Evolutionary conservation across 2,329 filamentous ascomycete species (phyloP).

Genomic region (Hymenoscyphus fructigenus): DNA sequence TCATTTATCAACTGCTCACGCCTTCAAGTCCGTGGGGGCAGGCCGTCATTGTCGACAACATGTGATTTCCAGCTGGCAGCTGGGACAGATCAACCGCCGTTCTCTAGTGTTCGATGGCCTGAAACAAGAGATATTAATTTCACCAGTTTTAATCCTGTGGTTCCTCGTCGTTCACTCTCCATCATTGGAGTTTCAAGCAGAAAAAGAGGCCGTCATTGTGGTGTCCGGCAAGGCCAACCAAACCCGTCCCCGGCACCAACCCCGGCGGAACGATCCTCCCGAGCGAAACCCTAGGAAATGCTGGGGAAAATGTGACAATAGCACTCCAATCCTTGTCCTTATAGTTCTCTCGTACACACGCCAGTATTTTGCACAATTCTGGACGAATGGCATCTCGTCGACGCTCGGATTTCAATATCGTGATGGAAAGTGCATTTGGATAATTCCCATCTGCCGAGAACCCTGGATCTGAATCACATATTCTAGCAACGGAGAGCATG

Average conservation of each 20-base stretch:
- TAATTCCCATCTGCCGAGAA: not conserved
- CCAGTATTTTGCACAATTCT: not conserved
- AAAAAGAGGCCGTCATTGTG: not conserved
- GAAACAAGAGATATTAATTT: not conserved
- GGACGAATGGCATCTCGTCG: too few species aligned
- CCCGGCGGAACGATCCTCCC: slow-evolving; percentile 3
- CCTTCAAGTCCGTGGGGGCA: not conserved
- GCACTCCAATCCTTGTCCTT: not conserved
- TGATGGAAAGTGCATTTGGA: not conserved
- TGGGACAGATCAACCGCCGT: not conserved
- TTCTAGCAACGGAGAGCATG: not conserved
- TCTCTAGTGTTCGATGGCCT: too few species aligned
- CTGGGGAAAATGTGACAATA: not conserved
- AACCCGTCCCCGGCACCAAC: not conserved
- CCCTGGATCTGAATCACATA: not conserved
- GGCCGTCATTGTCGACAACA: not conserved
- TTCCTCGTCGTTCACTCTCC: not conserved
- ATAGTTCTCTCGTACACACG: not conserved
- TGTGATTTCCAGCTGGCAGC: not conserved
- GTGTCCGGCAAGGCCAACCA: not conserved
- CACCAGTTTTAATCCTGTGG: not conserved
- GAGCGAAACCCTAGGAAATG: not conserved
- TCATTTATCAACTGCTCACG: not conserved
- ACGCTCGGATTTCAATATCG: not conserved
- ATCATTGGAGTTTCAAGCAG: not conserved